Evolutionary conservation across 1,284 basidiomycete species (phyloP), one percentile per base, ranked within the genome.

Genomic region (Ceraceosorus bombacis): DNA sequence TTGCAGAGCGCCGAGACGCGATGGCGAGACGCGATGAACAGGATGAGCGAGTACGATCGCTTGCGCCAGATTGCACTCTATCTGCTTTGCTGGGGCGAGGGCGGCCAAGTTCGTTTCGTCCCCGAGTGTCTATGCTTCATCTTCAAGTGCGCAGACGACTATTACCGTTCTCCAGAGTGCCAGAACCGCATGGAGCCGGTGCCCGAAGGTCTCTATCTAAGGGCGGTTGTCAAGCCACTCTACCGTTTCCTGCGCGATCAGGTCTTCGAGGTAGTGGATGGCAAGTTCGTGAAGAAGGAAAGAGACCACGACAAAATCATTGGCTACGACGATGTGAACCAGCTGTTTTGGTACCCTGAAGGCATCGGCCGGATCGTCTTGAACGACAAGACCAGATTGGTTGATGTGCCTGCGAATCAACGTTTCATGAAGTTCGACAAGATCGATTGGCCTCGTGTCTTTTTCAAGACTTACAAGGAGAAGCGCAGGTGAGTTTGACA

Each of bases 131-230:
- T 97, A 58, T 96, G 92, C 80, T 98, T 96, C 83, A 95, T 98
- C 80, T 98, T 98, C 88, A 97, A 99, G 82, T 98, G 95, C 76
- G 95, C 94, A 36, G 94, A 98, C 78, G 94, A 99, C 80, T 98
- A 97, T 80, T 98, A 99, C 80, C 92, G 94, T 52, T 94, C 90
- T 13, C 88, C 93, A n/a, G 95, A 98, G 78, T 98, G 95, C 76
- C 95, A 98, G 80, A 90, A 86, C 78, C 83, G 91, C 59, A 82
- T 91, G 61, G 94, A 97, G 62, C 86, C 93, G 0, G 91, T 97
- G 0, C 90, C 92, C 0, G 95, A 98, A 73, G 95, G 94, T 1
- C 82, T 97, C 13, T 99, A 96, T 78, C 82, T 99, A 38, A 85
- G 87, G 50, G 83, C 89, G 1, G 90, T 98, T 68, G 83, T 94